A percentile compares a stretch with the other conserved stretches of the same genome.
phyloP scores from a whole-genome alignment of 106 monocot genomes.

The Apostasia shenzhenica region DNA sequence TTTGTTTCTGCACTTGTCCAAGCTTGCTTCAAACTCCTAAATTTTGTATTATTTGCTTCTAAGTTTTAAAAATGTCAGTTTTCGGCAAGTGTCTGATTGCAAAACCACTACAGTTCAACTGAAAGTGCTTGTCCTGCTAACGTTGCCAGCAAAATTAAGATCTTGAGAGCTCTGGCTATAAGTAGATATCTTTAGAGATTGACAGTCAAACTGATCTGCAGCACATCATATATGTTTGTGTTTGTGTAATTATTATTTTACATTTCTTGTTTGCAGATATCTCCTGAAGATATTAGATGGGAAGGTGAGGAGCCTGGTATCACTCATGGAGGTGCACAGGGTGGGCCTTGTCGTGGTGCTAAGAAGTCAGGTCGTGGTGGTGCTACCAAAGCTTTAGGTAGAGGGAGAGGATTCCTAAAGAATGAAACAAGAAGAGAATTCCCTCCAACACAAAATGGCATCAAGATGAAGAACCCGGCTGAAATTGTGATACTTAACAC shows the following conservation, averaged over 20 bases:
- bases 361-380: slow-evolving; percentile 36
- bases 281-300: slow-evolving; percentile 62
- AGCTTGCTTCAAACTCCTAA: background rate
- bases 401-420: slow-evolving; percentile 49
- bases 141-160: too few species aligned
- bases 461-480: slow-evolving; percentile 33
- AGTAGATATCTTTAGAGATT: too few species aligned
- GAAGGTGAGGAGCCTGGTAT: slow-evolving; percentile 51
- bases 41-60: background rate
- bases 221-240: too few species aligned
- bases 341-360: slow-evolving; percentile 24
- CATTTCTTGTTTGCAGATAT: slow-evolving; percentile 23
- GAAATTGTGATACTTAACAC: slow-evolving; percentile 57
- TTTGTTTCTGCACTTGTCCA: background rate
- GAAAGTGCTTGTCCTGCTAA: too few species aligned
- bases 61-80: background rate
- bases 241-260: too few species aligned
- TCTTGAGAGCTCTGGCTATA: too few species aligned
- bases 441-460: slow-evolving; percentile 42
- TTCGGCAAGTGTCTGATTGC: too few species aligned
- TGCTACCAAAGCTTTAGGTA: slow-evolving; percentile 18
- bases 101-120: too few species aligned
- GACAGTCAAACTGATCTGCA: too few species aligned
- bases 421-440: slow-evolving; percentile 21
- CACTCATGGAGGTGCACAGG: slow-evolving; percentile 22